These are phyloP conservation scores for bread wheat (Triticum aestivum) DNA, from an alignment of 176 grass and related monocot genomes.

Conservation along the genomic window DNA sequence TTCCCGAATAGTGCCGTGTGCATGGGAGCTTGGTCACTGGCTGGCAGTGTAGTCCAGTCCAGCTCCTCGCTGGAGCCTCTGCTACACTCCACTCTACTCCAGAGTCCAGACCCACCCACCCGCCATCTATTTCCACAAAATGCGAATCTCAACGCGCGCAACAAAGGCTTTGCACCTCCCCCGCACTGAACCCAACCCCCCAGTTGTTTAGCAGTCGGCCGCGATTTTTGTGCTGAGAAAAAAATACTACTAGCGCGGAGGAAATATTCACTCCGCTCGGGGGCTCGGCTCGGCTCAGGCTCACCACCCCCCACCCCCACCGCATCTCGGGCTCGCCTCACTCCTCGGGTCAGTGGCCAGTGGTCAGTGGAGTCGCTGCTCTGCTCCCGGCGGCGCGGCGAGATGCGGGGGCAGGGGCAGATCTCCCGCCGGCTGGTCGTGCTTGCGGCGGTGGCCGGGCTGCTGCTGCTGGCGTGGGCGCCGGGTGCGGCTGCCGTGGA, in stretches of 20 bases:
- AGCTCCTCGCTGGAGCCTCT: not conserved
- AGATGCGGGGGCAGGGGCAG: conserved; percentile 50
- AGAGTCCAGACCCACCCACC: conserved; percentile 17
- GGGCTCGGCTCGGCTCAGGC: not conserved
- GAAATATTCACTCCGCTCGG: conserved; percentile 24
- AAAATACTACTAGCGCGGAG: not conserved
- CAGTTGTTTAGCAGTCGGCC: not conserved
- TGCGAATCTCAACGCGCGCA: conserved; percentile 10
- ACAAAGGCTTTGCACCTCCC: not conserved
- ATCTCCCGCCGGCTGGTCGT: conserved; percentile 26
- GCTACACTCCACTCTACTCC: not conserved
- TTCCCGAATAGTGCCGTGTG: not conserved
- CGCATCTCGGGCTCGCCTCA: conserved; percentile 26
- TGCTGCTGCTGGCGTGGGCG: not conserved
- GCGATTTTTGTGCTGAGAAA: not conserved
- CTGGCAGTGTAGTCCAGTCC: too few species aligned
- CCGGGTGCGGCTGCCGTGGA: conserved; percentile 29
- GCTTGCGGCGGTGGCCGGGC: not conserved
- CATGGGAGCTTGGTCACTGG: not conserved
- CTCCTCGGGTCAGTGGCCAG: conserved; percentile 1
- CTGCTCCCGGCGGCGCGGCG: conserved; percentile 29
- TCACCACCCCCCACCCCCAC: conserved; percentile 5
- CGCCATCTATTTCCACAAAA: conserved; percentile 28
- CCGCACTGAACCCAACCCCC: not conserved
- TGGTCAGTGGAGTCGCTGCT: not conserved